phyloP scores from a whole-genome alignment of 2,329 filamentous ascomycete genomes.

The Fusarium papillatum region DNA sequence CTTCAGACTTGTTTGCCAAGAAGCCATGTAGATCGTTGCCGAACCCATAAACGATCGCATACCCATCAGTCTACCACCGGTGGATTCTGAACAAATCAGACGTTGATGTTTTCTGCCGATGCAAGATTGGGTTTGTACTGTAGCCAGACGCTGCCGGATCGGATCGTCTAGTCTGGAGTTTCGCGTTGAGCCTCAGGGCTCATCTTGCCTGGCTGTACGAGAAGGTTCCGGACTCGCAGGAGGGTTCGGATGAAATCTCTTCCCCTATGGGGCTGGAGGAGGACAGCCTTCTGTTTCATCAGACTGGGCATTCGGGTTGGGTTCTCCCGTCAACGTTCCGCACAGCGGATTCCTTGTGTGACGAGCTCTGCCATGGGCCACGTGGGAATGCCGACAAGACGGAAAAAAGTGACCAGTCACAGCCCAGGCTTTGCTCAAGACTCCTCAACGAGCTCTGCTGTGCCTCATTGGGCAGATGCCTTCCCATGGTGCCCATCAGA shows the following conservation, averaged over 20 bases:
- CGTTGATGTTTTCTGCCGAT: neutral
- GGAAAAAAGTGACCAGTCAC: constrained; percentile 42
- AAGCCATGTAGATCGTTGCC: constrained; percentile 13
- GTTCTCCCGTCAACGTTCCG: constrained; percentile 29
- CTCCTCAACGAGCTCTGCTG: constrained; percentile 6
- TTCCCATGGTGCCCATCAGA: constrained; percentile 5
- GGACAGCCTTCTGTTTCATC: constrained; percentile 14
- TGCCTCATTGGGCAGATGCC: constrained; percentile 14
- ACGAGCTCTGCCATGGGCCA: constrained; percentile 40
- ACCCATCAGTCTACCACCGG: neutral
- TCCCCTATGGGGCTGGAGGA: neutral
- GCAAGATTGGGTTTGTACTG: neutral
- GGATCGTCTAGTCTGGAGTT: neutral
- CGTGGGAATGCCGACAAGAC: constrained; percentile 41
- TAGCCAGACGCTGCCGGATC: constrained; percentile 1
- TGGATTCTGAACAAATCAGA: neutral
- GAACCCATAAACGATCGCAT: constrained; percentile 16
- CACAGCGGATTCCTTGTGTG: constrained; percentile 27
- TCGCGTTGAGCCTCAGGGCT: neutral
- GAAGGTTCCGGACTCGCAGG: neutral
- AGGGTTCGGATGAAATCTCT: constrained; percentile 1
- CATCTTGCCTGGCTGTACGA: neutral
- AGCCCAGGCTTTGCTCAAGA: neutral
- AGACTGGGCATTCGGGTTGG: constrained; percentile 14
- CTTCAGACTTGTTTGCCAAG: constrained; percentile 15